A percentile compares a stretch with the other conserved stretches of the same genome.
Conservation (phyloP, 2,329 filamentous ascomycete genomes). For the Fusarium redolens region DNA sequence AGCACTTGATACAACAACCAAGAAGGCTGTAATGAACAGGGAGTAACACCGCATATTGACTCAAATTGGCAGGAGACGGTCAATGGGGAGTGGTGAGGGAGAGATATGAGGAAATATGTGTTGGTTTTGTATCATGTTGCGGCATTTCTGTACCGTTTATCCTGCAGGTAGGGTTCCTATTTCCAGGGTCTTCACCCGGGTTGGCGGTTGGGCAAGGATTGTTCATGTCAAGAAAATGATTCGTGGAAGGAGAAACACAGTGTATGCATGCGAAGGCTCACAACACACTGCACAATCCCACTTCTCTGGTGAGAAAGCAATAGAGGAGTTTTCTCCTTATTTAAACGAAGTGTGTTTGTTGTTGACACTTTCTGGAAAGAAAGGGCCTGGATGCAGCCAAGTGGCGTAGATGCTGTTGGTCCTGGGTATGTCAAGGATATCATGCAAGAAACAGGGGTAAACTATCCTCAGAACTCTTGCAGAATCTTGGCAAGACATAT, state of each 20-base stretch:
- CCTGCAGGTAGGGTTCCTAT: neutral
- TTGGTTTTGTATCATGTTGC: neutral
- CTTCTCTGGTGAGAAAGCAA: neutral
- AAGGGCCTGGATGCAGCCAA: neutral
- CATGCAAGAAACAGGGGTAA: neutral
- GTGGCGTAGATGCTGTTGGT: constrained; percentile 1
- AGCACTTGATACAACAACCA: neutral
- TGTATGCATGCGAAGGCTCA: neutral
- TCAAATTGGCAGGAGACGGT: too few relatives aligned
- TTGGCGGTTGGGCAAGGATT: neutral
- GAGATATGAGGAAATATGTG: neutral
- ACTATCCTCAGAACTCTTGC: neutral
- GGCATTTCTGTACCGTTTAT: neutral
- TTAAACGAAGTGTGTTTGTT: neutral
- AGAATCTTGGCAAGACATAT: neutral
- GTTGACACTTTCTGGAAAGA: neutral
- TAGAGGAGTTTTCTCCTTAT: neutral
- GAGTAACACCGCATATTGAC: constrained; percentile 5
- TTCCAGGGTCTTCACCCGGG: neutral
- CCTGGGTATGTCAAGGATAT: neutral
- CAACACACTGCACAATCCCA: neutral
- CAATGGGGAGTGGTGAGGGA: neutral
- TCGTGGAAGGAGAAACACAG: neutral
- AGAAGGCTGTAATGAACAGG: neutral
- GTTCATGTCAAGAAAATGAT: neutral